Percentiles rank a stretch among this genome's conserved stretches.
These are phyloP conservation scores for Gonapodya sp. DNA, from an alignment of 192 early-diverging fungal genomes.

Conservation along the genomic window DNA sequence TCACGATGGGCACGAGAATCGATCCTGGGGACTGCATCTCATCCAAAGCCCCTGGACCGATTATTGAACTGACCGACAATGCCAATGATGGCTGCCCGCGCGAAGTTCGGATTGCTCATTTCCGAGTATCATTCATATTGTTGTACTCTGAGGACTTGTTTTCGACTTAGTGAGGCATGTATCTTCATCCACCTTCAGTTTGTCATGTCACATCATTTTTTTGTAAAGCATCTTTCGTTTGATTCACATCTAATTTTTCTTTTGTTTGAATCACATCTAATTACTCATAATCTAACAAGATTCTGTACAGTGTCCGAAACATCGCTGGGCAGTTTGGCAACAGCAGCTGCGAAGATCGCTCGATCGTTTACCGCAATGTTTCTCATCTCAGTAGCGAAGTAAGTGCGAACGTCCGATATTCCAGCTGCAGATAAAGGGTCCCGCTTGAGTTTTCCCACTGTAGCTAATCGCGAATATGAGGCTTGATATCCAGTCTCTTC, in stretches of 20 bases:
- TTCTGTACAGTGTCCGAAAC: background rate
- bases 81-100: background rate
- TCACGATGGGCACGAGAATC: background rate
- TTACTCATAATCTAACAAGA: too few species aligned
- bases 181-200: too few species aligned
- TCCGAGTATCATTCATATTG: background rate
- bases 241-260: too few species aligned
- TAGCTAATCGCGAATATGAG: conserved; percentile 66
- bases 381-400: background rate
- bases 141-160: background rate
- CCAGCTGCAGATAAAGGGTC: conserved; percentile 43
- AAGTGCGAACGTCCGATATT: background rate
- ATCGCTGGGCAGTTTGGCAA: background rate
- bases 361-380: background rate
- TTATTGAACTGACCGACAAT: background rate
- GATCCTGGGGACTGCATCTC: background rate
- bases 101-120: background rate
- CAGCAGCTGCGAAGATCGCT: background rate
- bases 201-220: too few species aligned
- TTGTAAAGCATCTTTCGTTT: too few species aligned
- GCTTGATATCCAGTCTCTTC: conserved; percentile 79
- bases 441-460: conserved; percentile 50
- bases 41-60: background rate
- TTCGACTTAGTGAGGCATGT: too few species aligned
- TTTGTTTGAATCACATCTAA: too few species aligned